Base-by-base conservation (phyloP, 2,329 filamentous ascomycete genomes). In the Sordariomycetes sp. region DNA sequence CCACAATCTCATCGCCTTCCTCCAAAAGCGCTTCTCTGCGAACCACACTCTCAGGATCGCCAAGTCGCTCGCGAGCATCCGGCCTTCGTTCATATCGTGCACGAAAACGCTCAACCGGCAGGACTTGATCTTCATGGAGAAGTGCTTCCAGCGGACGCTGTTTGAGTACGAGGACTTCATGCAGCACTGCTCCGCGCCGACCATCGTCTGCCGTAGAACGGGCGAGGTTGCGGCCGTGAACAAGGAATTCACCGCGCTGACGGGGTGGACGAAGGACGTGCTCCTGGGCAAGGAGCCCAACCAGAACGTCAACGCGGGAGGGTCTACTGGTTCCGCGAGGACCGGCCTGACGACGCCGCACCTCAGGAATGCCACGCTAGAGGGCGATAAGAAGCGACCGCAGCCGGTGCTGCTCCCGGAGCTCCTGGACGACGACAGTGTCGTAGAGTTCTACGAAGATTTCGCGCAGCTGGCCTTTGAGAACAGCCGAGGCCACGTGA, bases 101-200 rank as follows among this genome's bases (percentile, higher is more conserved):
- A 96, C 90, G 22, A 89, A 89, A 66, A 91, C 90, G n/a, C 76
- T 97, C 61, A 92, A 90, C 62, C 79, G 86, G 20, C 87, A 94
- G 66, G 94, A 99, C 70, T 77, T 97, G 32, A 86, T 99, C 24
- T 97, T 97, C 70, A 96, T 96, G 88, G 94, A 99, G 71, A 96
- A 96, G 73, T 95, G 89, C 66, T 90, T 97, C 68, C 94, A 99
- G 71, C 84, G 94, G 43, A 95, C 90, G 0, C 78, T 97, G 12
- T 90, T 91, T 67, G 91, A 96, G 69, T 95, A 96, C 66, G 90
- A 97, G 68, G 90, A 96, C 63, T 94, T 95, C 64, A 88, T 97
- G 76, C 85, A 89, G 59, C 86, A 90, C 62, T 90, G 88, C 61
- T 90, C 90, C 46, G 95, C 91, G 3, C 94, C 94, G 0, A 96